Base-by-base conservation (phyloP, 148 eudicot genomes). In the Salicornia ramosissima region DNA sequence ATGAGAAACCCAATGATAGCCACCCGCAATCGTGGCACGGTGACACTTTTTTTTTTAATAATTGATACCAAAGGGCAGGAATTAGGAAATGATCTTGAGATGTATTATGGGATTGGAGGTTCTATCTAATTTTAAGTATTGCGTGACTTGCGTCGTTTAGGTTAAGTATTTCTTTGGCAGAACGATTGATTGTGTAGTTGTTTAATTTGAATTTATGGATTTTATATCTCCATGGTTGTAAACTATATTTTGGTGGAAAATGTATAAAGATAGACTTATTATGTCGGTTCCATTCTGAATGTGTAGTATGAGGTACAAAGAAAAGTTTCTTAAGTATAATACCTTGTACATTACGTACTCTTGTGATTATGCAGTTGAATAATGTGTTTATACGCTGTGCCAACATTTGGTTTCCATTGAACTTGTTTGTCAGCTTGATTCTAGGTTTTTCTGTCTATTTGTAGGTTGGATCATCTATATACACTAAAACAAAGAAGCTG, bases 401-500 rank as follows among this genome's bases (percentile, higher is more conserved):
- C 15, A 28, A 39, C 33, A 51, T 60, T 24, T 46, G 40, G 52
- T 45, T 15, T 9, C 24, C 33, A 19, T 43, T n/a, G n/a, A n/a
- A n/a, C n/a, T n/a, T 73, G 12, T 36, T 36, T 36, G 8, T 36
- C 8, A 36, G 4, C 40, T 36, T 63, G 24, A 33, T 52, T 46
- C 36, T 64, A 26, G 16, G 25, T 63, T 51, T 24, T 53, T 14
- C 18, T 76, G 24, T 40, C 69, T 62, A 40, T 53, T 15, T n/a
- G 56, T 28, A 67, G 24, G 13, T 45, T 67, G 39, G 58, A 30
- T 30, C 10, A 34, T 78, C 33, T 54, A 73, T 74, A 78, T 69
- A 69, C 65, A 36, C n/a, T 55, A 40, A 58, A 67, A 45, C 49
- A 28, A 73, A 29, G 50, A 21, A 31, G 36, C 67, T 22, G 49